Conservation (phyloP, 2,329 filamentous ascomycete species). For the Zymoseptoria ardabiliae region DNA sequence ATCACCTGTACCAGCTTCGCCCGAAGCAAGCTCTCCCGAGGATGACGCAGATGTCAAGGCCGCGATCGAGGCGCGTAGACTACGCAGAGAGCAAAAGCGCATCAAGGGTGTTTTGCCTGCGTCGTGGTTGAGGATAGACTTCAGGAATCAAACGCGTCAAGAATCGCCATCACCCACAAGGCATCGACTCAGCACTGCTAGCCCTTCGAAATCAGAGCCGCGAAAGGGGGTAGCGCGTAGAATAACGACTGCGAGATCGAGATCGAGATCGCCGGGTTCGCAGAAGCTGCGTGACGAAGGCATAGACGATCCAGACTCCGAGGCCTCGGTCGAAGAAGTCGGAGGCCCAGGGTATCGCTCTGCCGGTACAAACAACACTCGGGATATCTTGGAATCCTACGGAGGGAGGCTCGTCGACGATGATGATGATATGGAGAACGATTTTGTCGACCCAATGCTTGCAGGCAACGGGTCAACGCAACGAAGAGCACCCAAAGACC, state of each 20-base stretch:
- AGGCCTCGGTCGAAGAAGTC: conserved; percentile 4
- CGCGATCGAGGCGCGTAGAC: conserved; percentile 14
- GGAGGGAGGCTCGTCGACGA: conserved; percentile 12
- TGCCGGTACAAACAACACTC: conserved; percentile 1
- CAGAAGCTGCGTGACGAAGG: neutral
- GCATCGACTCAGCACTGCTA: conserved; percentile 7
- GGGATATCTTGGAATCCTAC: conserved; percentile 10
- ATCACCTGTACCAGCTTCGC: neutral
- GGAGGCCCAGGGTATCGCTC: neutral
- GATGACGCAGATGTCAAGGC: conserved; percentile 18
- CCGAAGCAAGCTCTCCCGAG: conserved; percentile 19
- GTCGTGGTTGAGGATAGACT: conserved; percentile 43
- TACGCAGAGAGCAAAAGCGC: conserved; percentile 32
- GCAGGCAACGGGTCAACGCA: conserved; percentile 12
- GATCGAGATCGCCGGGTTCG: neutral
- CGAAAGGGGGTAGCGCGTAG: conserved; percentile 24
- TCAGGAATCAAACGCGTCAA: conserved; percentile 22
- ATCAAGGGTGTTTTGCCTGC: conserved; percentile 45
- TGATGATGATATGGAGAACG: conserved; percentile 38
- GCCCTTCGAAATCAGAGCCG: conserved; percentile 11
- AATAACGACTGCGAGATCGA: conserved; percentile 14
- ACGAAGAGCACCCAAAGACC: neutral
- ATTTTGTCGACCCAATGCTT: conserved; percentile 38
- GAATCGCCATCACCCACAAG: conserved; percentile 2
- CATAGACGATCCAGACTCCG: conserved; percentile 6